Percentiles rank a stretch among this genome's conserved stretches.
These are phyloP conservation scores for Paecilomyces variotii DNA, from an alignment of 2,329 filamentous ascomycete species.

Conservation along the genomic window DNA sequence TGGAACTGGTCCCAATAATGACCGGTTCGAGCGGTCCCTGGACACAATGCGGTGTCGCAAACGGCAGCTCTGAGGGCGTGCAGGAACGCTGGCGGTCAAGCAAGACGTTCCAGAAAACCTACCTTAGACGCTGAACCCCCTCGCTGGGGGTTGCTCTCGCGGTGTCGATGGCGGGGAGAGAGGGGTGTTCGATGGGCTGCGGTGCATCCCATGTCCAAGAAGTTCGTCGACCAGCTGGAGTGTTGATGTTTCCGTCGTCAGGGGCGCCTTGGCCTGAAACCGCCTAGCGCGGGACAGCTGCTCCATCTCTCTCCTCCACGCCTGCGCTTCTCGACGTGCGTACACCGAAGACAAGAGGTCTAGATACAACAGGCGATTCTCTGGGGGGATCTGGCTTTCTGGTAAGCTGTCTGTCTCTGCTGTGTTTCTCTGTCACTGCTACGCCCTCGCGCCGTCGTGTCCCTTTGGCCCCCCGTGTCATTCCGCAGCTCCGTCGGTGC, in stretches of 20 bases:
- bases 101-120: not conserved
- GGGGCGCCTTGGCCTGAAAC: not conserved
- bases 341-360: not conserved
- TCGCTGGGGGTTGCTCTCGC: not conserved
- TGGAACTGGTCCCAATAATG: not conserved
- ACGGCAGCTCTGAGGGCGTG: not conserved
- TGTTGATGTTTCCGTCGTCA: slow-evolving; percentile 1
- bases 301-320: not conserved
- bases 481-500: not conserved
- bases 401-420: not conserved
- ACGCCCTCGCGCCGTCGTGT: not conserved
- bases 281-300: not conserved
- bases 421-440: not conserved
- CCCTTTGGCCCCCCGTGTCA: not conserved
- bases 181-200: not conserved
- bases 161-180: not conserved
- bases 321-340: not conserved
- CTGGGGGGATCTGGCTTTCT: not conserved
- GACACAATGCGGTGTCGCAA: not conserved
- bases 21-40: not conserved
- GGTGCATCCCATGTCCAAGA: not conserved
- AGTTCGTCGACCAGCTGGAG: not conserved
- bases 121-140: slow-evolving; percentile 1
- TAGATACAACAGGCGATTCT: not conserved
- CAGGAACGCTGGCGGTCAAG: not conserved